Conservation (phyloP, 345 rosid species). For the Aquilaria malaccensis region DNA sequence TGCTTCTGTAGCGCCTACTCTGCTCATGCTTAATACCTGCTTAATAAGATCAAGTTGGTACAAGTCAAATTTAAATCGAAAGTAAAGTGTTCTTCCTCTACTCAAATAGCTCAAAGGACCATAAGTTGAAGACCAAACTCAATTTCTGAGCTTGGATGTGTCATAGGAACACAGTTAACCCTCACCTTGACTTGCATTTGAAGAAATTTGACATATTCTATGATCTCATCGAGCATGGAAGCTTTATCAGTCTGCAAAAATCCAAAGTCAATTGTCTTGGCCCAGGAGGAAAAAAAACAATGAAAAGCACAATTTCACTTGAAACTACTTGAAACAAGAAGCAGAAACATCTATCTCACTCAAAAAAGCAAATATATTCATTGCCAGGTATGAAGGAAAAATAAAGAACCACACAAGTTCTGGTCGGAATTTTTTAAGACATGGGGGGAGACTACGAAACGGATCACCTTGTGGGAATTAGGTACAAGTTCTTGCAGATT, state of each 20-base stretch:
- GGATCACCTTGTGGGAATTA: slow-evolving; percentile 45
- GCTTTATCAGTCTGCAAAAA: slow-evolving; percentile 53
- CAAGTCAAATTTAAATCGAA: slow-evolving; percentile 1
- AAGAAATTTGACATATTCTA: slow-evolving; percentile 58
- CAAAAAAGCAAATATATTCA: too few relatives aligned
- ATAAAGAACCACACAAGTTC: too few relatives aligned
- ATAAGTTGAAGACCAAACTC: background rate
- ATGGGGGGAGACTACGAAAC: background rate
- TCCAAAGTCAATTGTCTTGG: background rate
- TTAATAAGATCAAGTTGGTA: too few relatives aligned
- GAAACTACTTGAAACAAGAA: too few relatives aligned
- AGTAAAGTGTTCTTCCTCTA: background rate
- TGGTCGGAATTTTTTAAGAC: too few relatives aligned
- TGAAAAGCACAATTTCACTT: too few relatives aligned
- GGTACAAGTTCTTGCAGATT: slow-evolving; percentile 59
- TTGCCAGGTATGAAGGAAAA: too few relatives aligned
- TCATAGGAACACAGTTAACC: background rate
- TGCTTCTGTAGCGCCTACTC: slow-evolving; percentile 44
- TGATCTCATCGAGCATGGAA: slow-evolving; percentile 62
- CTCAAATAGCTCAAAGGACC: background rate
- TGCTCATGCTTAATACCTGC: slow-evolving; percentile 53
- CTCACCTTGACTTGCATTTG: slow-evolving; percentile 63
- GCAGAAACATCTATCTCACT: too few relatives aligned
- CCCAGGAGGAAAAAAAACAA: background rate
- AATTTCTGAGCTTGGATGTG: too few relatives aligned